A percentile compares a stretch with the other conserved stretches of the same genome.
phyloP scores from a whole-genome alignment of 2,329 filamentous ascomycete genomes.

The Ceratocystis destructans region DNA sequence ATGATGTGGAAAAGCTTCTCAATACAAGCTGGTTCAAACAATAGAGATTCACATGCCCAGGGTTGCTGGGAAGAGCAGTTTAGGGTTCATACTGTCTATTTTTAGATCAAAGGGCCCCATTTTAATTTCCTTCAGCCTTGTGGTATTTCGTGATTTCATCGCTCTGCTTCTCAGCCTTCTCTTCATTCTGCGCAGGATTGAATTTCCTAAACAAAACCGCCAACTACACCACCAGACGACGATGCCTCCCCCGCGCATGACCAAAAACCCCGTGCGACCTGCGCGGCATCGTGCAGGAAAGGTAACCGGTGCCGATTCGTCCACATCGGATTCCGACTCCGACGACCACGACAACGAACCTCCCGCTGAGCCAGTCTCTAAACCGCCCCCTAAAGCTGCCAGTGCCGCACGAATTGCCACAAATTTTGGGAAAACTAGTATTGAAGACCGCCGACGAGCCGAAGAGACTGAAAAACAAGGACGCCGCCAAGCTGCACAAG shows the following conservation, averaged over 20 bases:
- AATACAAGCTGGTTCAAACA: constrained; percentile 1
- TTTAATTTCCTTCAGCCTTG: constrained; percentile 15
- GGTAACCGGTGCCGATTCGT: constrained; percentile 42
- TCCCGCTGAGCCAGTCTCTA: constrained; percentile 22
- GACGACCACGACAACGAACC: constrained; percentile 28
- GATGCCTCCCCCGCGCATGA: constrained; percentile 75
- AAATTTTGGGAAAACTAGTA: constrained; percentile 39
- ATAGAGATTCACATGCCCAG: not conserved
- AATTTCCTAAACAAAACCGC: not conserved
- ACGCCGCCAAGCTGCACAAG: constrained; percentile 24
- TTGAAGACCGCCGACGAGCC: constrained; percentile 34
- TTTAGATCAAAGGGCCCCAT: not conserved
- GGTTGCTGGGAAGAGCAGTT: not conserved
- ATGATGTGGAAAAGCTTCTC: not conserved
- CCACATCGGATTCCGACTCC: constrained; percentile 37
- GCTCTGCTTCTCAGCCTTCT: not conserved
- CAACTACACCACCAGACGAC: not conserved
- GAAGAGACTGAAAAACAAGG: constrained; percentile 35
- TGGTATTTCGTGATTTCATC: not conserved
- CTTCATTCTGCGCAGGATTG: not conserved
- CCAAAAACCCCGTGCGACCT: constrained; percentile 71
- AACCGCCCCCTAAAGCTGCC: constrained; percentile 43
- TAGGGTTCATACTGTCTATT: not conserved
- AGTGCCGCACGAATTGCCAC: constrained; percentile 45
- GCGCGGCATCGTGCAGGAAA: constrained; percentile 81